Evolutionary conservation across 305 asterid genomes (phyloP).

Genomic region (Euphrasia arctica): DNA sequence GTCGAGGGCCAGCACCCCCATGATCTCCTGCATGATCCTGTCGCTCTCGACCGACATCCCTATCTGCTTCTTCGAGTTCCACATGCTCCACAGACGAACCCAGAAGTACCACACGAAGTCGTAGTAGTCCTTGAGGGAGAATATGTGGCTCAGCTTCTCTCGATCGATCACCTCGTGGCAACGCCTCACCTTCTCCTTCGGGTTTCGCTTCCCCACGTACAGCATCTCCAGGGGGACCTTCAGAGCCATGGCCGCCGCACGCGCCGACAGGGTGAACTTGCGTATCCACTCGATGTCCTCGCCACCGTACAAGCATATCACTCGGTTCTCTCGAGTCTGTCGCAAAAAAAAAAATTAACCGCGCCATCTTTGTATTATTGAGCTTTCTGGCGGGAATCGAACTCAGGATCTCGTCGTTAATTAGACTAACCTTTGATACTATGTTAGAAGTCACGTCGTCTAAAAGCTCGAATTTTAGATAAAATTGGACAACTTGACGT

Average conservation of each 20-base stretch:
- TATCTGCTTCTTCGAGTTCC: conserved; percentile 75
- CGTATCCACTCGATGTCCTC: conserved; percentile 86
- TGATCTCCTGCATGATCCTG: conserved; percentile 58
- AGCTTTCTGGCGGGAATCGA: too few species aligned
- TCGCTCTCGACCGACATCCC: conserved; percentile 58
- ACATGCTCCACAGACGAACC: conserved; percentile 88
- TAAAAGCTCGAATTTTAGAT: too few species aligned
- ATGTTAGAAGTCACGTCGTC: too few species aligned
- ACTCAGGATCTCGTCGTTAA: too few species aligned
- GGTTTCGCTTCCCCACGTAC: conserved; percentile 75
- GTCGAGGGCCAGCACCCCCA: conserved; percentile 55
- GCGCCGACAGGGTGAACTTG: conserved; percentile 44
- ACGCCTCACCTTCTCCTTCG: conserved; percentile 52
- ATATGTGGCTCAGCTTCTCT: conserved; percentile 58
- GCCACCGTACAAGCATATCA: conserved; percentile 84
- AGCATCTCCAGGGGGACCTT: conserved; percentile 66
- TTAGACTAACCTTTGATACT: too few species aligned
- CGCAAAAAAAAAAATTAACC: too few species aligned
- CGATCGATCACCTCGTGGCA: conserved; percentile 50
- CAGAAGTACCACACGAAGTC: conserved; percentile 82
- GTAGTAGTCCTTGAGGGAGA: conserved; percentile 39
- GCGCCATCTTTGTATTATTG: too few species aligned
- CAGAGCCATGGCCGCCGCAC: conserved; percentile 42
- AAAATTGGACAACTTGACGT: too few species aligned
- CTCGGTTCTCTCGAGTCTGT: conserved; percentile 48